Evolutionary conservation across 352 stramenopile species (phyloP), one percentile per base, ranked within the genome.

Genomic region (Pythium sukuiense): DNA sequence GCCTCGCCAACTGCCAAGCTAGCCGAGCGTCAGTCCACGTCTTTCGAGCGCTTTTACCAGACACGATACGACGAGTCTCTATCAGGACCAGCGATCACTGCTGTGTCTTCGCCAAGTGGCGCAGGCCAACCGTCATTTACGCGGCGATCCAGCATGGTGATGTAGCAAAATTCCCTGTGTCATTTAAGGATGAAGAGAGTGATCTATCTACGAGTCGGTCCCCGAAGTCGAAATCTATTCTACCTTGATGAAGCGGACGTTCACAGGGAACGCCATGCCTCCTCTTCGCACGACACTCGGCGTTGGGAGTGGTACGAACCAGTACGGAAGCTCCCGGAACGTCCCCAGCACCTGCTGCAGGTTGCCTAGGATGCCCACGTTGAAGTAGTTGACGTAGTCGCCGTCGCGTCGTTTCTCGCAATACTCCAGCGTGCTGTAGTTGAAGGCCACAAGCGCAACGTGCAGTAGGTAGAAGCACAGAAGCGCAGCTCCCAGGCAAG

Each of bases 361-460:
- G 70, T 96, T 96, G 58, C 69, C 69, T 24, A 87, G n/a, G 3
- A 93, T 59, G 35, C 87, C 85, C 35, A 94, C 48, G 61, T 93
- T 79, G 61, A 83, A 96, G 71, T 85, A 90, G 55, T 96, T 93
- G 61, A 93, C 69, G 66, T 86, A 93, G 33, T 83, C 77, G n/a
- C 79, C 76, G 30, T 92, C 73, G 16, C 84, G 76, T 27, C 85
- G 84, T 67, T 96, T 96, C 67, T 96, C 87, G 60, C 81, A 94
- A 64, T 90, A 94, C 76, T 96, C 87, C 48, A 96, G 72, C n/a
- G 87, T 96, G 58, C 79, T 94, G 65, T 79, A 89, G 65, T 94
- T 96, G 63, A 72, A 75, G 20, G 71, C 67, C 16, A 76, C 79
- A 59, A 96, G 83, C 63, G 77, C 86, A 30, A 96, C 45, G 60